These are phyloP conservation scores for Coemansia sp. DNA, from an alignment of 192 early-diverging fungal genomes.

Conservation along the genomic window DNA sequence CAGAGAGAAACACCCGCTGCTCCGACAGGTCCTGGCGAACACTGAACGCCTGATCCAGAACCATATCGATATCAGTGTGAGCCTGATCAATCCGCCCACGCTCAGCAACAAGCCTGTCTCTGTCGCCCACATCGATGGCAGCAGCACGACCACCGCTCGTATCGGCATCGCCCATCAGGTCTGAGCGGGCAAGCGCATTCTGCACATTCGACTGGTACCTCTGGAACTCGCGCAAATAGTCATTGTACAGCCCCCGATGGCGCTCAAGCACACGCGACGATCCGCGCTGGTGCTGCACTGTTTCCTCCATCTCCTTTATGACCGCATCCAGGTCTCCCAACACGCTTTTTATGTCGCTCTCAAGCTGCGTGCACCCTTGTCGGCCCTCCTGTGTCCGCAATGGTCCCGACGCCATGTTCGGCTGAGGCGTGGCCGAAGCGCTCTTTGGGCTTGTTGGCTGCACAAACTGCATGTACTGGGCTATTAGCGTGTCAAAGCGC, in stretches of 20 bases:
- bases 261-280: conserved; percentile 49
- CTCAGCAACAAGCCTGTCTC: conserved; percentile 43
- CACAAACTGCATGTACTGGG: conserved; percentile 52
- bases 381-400: conserved; percentile 5
- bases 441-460: conserved; percentile 34
- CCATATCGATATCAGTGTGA: conserved; percentile 53
- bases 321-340: conserved; percentile 46
- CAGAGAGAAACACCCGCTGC: conserved; percentile 35
- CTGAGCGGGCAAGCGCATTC: conserved; percentile 28
- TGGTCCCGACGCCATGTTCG: conserved; percentile 5
- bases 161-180: conserved; percentile 24
- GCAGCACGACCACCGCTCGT: neutral
- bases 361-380: conserved; percentile 34
- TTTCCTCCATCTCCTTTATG: conserved; percentile 45
- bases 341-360: conserved; percentile 33
- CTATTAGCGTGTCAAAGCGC: conserved; percentile 49
- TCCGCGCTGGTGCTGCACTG: conserved; percentile 44
- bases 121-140: conserved; percentile 22
- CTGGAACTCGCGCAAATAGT: conserved; percentile 49
- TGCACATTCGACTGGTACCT: conserved; percentile 48
- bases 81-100: conserved; percentile 45
- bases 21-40: conserved; percentile 46
- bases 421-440: conserved; percentile 1
- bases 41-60: conserved; percentile 51
- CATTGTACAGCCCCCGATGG: conserved; percentile 39